phyloP scores from a whole-genome alignment of 2,329 filamentous ascomycete genomes.

The Phialocephala subalpina region DNA sequence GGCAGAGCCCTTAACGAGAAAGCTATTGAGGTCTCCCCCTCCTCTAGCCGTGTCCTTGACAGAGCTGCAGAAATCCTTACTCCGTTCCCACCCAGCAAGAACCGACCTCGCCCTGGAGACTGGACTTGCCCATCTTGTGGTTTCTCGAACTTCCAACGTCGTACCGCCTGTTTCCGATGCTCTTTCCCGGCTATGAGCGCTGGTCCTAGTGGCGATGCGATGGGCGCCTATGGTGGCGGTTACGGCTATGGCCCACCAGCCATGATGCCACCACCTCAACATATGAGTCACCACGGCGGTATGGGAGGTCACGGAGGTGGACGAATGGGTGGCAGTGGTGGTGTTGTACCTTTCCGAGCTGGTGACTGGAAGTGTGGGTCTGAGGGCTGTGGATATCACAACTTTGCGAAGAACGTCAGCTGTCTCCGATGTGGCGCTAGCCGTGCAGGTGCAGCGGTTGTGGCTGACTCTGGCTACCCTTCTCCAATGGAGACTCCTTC shows the following conservation, averaged over 20 bases:
- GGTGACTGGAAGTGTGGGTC: slow-evolving; percentile 99
- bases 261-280: slow-evolving; percentile 82
- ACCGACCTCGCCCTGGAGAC: slow-evolving; percentile 93
- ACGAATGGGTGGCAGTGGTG: slow-evolving; percentile 82
- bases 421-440: slow-evolving; percentile 96
- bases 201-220: slow-evolving; percentile 74
- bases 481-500: slow-evolving; percentile 88
- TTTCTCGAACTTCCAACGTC: slow-evolving; percentile 99
- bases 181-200: slow-evolving; percentile 95
- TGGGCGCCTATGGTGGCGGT: slow-evolving; percentile 67
- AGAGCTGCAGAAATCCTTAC: slow-evolving; percentile 95
- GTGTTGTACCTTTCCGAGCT: slow-evolving; percentile 94
- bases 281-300: slow-evolving; percentile 67
- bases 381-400: slow-evolving; percentile 97
- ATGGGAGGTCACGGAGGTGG: slow-evolving; percentile 65
- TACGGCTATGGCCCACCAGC: slow-evolving; percentile 78
- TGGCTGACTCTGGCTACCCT: slow-evolving; percentile 91
- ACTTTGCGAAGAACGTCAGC: slow-evolving; percentile 99
- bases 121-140: slow-evolving; percentile 99
- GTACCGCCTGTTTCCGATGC: slow-evolving; percentile 98
- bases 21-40: slow-evolving; percentile 97
- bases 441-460: slow-evolving; percentile 90
- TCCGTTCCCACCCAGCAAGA: slow-evolving; percentile 98
- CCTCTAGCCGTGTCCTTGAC: slow-evolving; percentile 95
- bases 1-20: slow-evolving; percentile 97